phyloP scores from a whole-genome alignment of 805 yeast species.

The Teunomyces tritomae region DNA sequence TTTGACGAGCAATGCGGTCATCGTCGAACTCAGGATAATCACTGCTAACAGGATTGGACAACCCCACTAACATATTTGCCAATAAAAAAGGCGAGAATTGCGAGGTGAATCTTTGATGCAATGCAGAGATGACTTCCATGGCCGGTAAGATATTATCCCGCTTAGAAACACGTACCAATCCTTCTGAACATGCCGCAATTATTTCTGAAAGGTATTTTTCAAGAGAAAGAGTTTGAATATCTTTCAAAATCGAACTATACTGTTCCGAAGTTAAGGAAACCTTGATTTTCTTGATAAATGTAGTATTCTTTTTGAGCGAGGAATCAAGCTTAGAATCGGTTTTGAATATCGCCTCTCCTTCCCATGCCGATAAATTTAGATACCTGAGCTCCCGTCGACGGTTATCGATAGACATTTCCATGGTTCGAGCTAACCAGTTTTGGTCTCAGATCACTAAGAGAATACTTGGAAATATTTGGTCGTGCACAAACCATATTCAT shows the following conservation, averaged over 20 bases:
- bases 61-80: slow-evolving; percentile 36
- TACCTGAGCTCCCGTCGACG: slow-evolving; percentile 30
- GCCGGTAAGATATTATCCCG: slow-evolving; percentile 60
- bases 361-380: slow-evolving; percentile 52
- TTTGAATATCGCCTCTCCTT: slow-evolving; percentile 32
- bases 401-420: neutral
- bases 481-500: slow-evolving; percentile 1
- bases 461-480: neutral
- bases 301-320: slow-evolving; percentile 77
- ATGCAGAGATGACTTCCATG: slow-evolving; percentile 62
- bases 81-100: slow-evolving; percentile 46
- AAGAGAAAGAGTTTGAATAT: slow-evolving; percentile 59
- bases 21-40: slow-evolving; percentile 39
- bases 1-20: slow-evolving; percentile 37
- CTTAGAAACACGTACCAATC: slow-evolving; percentile 50
- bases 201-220: slow-evolving; percentile 77
- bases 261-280: slow-evolving; percentile 55
- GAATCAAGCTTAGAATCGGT: slow-evolving; percentile 53
- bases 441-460: neutral
- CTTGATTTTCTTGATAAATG: slow-evolving; percentile 70
- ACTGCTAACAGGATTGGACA: slow-evolving; percentile 24
- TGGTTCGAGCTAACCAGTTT: neutral
- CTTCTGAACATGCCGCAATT: slow-evolving; percentile 59
- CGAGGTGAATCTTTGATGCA: slow-evolving; percentile 70
- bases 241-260: slow-evolving; percentile 48